A percentile compares a stretch with the other conserved stretches of the same genome.
These are phyloP conservation scores for Pichia sp. DNA, from an alignment of 1,139 yeast genomes.

Conservation along the genomic window DNA sequence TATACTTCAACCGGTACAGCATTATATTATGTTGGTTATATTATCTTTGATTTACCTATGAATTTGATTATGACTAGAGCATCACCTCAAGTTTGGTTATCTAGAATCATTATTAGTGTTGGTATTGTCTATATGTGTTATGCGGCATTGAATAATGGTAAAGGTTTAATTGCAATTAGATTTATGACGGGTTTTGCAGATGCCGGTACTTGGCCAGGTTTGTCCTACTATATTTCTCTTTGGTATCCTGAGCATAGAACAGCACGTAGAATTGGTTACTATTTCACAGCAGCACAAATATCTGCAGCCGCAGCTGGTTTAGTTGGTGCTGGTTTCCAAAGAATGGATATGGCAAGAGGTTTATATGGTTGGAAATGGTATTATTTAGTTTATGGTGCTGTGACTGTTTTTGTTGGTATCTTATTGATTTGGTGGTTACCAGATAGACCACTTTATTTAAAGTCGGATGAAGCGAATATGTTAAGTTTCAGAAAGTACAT, in stretches of 20 bases:
- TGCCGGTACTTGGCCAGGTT: conserved; percentile 93
- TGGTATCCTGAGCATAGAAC: conserved; percentile 83
- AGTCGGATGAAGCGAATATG: conserved; percentile 5
- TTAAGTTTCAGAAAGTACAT: conserved; percentile 18
- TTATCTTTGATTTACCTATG: conserved; percentile 83
- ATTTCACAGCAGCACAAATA: conserved; percentile 85
- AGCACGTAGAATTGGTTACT: conserved; percentile 78
- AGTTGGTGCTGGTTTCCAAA: conserved; percentile 82
- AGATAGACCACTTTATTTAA: conserved; percentile 45
- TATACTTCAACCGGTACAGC: conserved; percentile 75
- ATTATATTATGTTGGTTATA: conserved; percentile 73
- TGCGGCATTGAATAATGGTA: conserved; percentile 44
- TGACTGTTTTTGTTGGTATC: conserved; percentile 64
- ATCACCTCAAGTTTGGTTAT: conserved; percentile 80
- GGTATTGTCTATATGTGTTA: conserved; percentile 76
- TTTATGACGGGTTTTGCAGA: conserved; percentile 74
- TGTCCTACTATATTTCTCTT: conserved; percentile 74
- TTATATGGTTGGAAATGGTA: conserved; percentile 85
- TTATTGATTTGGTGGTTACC: conserved; percentile 79
- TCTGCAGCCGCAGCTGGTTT: conserved; percentile 84
- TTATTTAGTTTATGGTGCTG: conserved; percentile 67
- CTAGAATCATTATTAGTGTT: conserved; percentile 69
- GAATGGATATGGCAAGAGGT: conserved; percentile 67
- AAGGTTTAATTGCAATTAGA: conserved; percentile 65
- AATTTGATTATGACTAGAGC: conserved; percentile 76